Percentiles rank a stretch among this genome's conserved stretches.
Conservation (phyloP, 352 stramenopile genomes). For the Blastocystis sp. region DNA sequence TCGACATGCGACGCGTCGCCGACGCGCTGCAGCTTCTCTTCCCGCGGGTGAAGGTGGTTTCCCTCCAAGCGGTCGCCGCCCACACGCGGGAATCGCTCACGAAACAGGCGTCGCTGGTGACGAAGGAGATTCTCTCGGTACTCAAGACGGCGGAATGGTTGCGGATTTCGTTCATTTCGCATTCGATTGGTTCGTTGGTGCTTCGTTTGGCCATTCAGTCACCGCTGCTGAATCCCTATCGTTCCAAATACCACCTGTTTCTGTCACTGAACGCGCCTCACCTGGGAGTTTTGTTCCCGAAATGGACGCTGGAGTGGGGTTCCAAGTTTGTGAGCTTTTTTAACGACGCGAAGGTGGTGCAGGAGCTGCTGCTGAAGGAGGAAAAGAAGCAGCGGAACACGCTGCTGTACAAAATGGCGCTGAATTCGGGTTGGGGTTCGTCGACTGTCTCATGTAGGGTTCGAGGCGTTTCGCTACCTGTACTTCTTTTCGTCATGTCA, state of each 20-base stretch:
- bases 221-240: conserved; percentile 9
- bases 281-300: neutral
- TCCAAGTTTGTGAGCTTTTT: neutral
- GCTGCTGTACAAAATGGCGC: conserved; percentile 35
- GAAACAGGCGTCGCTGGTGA: neutral
- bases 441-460: neutral
- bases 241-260: conserved; percentile 1
- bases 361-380: conserved; percentile 40
- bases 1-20: conserved; percentile 1
- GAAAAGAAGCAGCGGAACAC: conserved; percentile 39
- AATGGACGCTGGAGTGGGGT: conserved; percentile 16
- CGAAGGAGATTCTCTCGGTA: neutral
- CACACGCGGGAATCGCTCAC: neutral
- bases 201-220: conserved; percentile 13
- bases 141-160: neutral
- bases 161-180: conserved; percentile 11
- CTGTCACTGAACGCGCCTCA: conserved; percentile 36
- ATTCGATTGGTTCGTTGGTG: conserved; percentile 21
- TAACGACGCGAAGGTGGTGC: neutral
- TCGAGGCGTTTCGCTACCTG: conserved; percentile 8
- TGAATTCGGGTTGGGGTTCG: neutral
- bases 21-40: neutral
- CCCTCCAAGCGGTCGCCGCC: neutral
- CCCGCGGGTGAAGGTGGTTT: neutral
- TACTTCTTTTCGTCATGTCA: conserved; percentile 48